Conservation (phyloP, 2,329 filamentous ascomycete genomes). For the Podosphaera fusca region DNA sequence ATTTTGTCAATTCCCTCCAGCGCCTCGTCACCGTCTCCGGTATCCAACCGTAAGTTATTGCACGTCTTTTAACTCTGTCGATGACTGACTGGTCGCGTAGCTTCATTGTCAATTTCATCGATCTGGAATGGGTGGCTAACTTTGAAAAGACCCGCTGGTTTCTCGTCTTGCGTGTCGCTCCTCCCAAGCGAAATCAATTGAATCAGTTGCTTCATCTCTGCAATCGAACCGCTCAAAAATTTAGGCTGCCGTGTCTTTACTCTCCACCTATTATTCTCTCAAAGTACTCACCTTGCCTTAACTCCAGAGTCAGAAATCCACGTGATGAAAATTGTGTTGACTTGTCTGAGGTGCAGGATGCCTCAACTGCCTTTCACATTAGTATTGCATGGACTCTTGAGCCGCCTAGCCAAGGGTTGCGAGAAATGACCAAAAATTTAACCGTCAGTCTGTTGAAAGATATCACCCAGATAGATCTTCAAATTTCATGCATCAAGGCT, state of each 20-base stretch:
- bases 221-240: conserved; percentile 36
- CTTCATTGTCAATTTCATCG: conserved; percentile 17
- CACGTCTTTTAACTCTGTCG: not conserved
- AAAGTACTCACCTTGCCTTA: no score
- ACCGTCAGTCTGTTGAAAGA: conserved; percentile 4
- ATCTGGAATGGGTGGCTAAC: conserved; percentile 42
- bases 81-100: conserved; percentile 6
- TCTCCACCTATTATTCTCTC: conserved; percentile 6
- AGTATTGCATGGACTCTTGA: conserved; percentile 69
- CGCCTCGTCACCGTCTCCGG: conserved; percentile 20
- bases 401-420: conserved; percentile 24
- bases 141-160: conserved; percentile 54
- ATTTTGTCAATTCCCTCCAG: conserved; percentile 36
- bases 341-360: conserved; percentile 17
- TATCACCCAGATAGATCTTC: conserved; percentile 22
- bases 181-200: conserved; percentile 28
- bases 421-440: conserved; percentile 16
- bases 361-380: conserved; percentile 50
- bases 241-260: conserved; percentile 53
- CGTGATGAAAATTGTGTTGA: not conserved
- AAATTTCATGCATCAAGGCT: conserved; percentile 39
- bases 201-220: conserved; percentile 38
- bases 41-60: conserved; percentile 21
- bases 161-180: conserved; percentile 44
- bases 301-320: no score